Evolutionary conservation across 1,139 yeast genomes (phyloP), one percentile per base, ranked within the genome.

Genomic region (Suhomyces ambrosiae): DNA sequence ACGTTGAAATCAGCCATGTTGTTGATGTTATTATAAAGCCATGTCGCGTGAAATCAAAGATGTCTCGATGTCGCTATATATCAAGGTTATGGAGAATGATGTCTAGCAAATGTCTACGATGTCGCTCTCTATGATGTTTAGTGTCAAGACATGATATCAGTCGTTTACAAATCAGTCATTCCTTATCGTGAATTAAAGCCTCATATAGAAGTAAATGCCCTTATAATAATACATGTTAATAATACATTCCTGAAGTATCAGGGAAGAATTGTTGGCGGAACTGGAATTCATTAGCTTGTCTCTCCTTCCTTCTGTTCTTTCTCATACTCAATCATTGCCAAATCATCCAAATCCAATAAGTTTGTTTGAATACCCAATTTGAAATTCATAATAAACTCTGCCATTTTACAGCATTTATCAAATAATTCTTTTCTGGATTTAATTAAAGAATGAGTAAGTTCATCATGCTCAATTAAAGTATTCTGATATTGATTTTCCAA

Each of bases 341-440:
- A 55, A 36, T 62, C 70, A 46, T 79, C 86, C 38, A 80, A 66
- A 37, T 72, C 78, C 50, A 79, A 80, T 30, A 82, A 61, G 27
- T 77, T 69, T 22, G 73, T 71, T 54, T 84, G 90, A 32, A 85
- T 71, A 40, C 74, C 76, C 40, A 80, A 61, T 61, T 86, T 86
- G 61, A 86, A 82, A 33, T 70, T 74, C 37, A 84, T 76, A 26
- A 81, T 76, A 38, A 63, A 68, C 40, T 80, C 80, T 39, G 86
- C 76, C 52, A 82, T 71, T 42, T 71, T 69, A 44, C 74, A 76
- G 24, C 82, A 74, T 43, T 76, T 76, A 33, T 74, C 73, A 45
- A 74, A 76, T 50, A 84, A 62, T 10, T 60, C 63, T 37, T 69
- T 71, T 29, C 81, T 69, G 35, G 76, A 70, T 29, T 68, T 67